phyloP scores from a whole-genome alignment of 169 alveolate genomes.

The Eimeria tenella region DNA sequence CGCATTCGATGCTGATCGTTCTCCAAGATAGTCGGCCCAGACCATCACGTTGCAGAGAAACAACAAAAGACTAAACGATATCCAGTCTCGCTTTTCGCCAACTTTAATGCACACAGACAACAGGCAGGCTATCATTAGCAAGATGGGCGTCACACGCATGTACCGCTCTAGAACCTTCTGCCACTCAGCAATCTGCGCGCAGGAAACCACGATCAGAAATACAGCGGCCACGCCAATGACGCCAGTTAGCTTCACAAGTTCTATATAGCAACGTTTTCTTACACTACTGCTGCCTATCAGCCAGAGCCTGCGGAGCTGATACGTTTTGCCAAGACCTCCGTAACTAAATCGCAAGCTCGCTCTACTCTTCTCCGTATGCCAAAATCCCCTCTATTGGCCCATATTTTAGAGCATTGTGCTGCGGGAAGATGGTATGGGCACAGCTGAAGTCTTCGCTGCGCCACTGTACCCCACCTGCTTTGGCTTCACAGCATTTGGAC shows the following conservation, averaged over 20 bases:
- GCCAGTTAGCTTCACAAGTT: background rate
- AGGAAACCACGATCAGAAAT: slow-evolving; percentile 7
- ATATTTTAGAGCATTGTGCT: background rate
- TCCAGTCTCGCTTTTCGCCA: slow-evolving; percentile 84
- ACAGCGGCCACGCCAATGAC: background rate
- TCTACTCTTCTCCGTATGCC: too few relatives aligned
- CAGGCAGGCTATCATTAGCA: slow-evolving; percentile 74
- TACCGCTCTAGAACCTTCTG: slow-evolving; percentile 70
- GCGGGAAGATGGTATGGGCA: background rate
- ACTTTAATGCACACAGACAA: slow-evolving; percentile 62
- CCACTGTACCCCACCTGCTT: slow-evolving; percentile 63
- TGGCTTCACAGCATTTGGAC: slow-evolving; percentile 77
- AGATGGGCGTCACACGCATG: slow-evolving; percentile 72
- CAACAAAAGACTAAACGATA: slow-evolving; percentile 93
- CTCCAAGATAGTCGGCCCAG: slow-evolving; percentile 89
- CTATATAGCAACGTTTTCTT: too few relatives aligned
- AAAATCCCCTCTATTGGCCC: too few relatives aligned
- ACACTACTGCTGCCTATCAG: too few relatives aligned
- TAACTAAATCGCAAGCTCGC: too few relatives aligned
- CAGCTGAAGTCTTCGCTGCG: background rate
- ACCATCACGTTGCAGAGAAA: slow-evolving; percentile 92
- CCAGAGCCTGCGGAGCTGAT: too few relatives aligned
- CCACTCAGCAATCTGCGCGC: slow-evolving; percentile 81
- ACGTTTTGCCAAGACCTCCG: too few relatives aligned
- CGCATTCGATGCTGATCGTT: slow-evolving; percentile 91